Evolutionary conservation across 768 basidiomycete species (phyloP).

Genomic region (Lactarius quietus): DNA sequence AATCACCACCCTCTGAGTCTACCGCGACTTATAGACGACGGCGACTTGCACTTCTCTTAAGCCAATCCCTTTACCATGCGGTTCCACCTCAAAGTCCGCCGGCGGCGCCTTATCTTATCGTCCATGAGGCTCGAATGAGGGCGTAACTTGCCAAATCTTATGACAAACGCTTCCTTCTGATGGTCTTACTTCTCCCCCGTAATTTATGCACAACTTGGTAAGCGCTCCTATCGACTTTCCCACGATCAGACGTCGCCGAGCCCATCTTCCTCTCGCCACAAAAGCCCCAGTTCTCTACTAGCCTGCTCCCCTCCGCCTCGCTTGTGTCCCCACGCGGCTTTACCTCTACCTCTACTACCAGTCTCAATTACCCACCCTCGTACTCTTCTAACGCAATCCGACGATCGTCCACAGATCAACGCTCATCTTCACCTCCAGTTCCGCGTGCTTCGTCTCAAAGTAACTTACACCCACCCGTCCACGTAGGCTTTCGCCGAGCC

Average conservation of each 20-base stretch:
- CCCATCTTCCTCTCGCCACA: conserved; percentile 42
- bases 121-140: too few species aligned
- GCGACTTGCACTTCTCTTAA: too few species aligned
- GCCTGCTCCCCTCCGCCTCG: conserved; percentile 33
- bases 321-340: conserved; percentile 42
- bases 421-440: conserved; percentile 41
- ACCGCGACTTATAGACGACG: too few species aligned
- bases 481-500: conserved; percentile 12
- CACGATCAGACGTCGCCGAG: conserved; percentile 39
- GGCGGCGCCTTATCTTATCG: too few species aligned
- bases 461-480: conserved; percentile 12
- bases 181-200: too few species aligned
- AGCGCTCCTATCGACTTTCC: conserved; percentile 38
- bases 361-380: conserved; percentile 36
- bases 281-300: conserved; percentile 6
- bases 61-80: too few species aligned
- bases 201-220: conserved; percentile 34
- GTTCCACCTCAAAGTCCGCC: too few species aligned
- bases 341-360: conserved; percentile 48
- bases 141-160: too few species aligned
- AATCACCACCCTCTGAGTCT: too few species aligned
- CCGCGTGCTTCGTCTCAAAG: conserved; percentile 25
- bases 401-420: conserved; percentile 31
- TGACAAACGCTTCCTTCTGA: too few species aligned
- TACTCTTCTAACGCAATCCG: conserved; percentile 33